Evolutionary conservation across 2,329 filamentous ascomycete genomes (phyloP), one percentile per base, ranked within the genome.

Genomic region (Beauveria medogensis): DNA sequence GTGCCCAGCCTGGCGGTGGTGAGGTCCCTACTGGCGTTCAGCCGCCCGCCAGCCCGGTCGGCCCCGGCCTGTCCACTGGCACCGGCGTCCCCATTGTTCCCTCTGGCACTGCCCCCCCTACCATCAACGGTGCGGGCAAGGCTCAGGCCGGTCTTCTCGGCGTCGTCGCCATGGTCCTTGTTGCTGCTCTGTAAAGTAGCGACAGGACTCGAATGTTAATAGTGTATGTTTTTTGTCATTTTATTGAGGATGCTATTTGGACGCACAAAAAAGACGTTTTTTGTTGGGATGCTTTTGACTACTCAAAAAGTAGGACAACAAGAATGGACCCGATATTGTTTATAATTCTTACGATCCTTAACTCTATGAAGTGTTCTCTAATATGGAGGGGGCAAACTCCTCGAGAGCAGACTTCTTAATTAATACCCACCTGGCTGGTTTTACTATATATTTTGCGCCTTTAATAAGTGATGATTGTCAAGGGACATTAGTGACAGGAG

Each of bases 301-400:
- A 43, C 43, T 16, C 12, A 50, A 30, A 18, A 41, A 56, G 55
- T 28, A 46, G 22, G 47, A 37, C 46, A 52, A 62, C 48, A 63
- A 16, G 12, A 55, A 61, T 64, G 61, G 62, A 62, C 59, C 59
- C 54, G 57, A 62, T 55, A 62, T 58, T 63, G 64, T 68, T 37
- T 80, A 73, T 72, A 71, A 76, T 82, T 82, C 78, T 80, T 77
- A 82, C 80, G 80, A 81, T 83, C 80, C 78, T 82, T 82, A 80
- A 37, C 50, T 59, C 22, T 53, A 28, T 20, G 41, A 55, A 55
- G 24, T 55, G 52, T 30, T 44, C 14, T 54, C 50, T 34, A 18
- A 34, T 37, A 16, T 46, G 30, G n/a, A n/a, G 54, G 28, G 18
- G 30, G n/a, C 18, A 28, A 18, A 26, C 3, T 40, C 34, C 22